phyloP scores from a whole-genome alignment of 495 filamentous ascomycete genomes.

The Viridothelium virens region DNA sequence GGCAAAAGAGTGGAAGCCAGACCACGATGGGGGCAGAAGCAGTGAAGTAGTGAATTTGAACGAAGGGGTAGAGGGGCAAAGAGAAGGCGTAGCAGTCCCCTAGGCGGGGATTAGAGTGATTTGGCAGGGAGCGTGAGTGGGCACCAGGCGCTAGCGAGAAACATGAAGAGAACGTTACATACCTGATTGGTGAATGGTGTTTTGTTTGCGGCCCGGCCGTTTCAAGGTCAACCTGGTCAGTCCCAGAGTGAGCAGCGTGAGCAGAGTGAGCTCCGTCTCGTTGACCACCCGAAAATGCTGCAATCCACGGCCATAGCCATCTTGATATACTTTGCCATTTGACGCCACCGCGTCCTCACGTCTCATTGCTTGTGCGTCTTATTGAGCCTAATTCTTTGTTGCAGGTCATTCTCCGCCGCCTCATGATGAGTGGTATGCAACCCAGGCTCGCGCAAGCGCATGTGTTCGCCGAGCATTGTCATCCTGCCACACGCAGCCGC shows the following conservation, averaged over 20 bases:
- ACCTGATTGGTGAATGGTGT: not conserved
- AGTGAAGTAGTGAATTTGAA: conserved; percentile 12
- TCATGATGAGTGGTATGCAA: conserved; percentile 11
- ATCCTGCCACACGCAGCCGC: conserved; percentile 5
- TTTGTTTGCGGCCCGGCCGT: conserved; percentile 10
- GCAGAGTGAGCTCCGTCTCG: conserved; percentile 1
- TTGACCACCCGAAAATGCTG: conserved; percentile 1
- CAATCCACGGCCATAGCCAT: not conserved
- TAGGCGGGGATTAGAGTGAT: not conserved
- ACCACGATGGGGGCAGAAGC: not conserved
- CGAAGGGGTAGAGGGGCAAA: not conserved
- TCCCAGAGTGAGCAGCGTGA: not conserved
- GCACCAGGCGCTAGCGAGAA: not conserved
- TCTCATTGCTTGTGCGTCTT: conserved; percentile 9
- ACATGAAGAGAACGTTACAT: not conserved
- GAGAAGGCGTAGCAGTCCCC: not conserved
- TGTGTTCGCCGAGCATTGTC: conserved; percentile 10
- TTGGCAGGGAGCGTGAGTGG: not conserved
- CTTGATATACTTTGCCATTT: not conserved
- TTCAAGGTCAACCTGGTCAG: conserved; percentile 8
- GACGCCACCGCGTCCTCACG: not conserved
- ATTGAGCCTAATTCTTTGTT: conserved; percentile 12
- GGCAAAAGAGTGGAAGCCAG: not conserved
- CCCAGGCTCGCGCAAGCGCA: conserved; percentile 8
- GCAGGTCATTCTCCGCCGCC: conserved; percentile 7